These are phyloP conservation scores for Hymenoscyphus albidus DNA, from an alignment of 2,329 filamentous ascomycete genomes.

Conservation along the genomic window DNA sequence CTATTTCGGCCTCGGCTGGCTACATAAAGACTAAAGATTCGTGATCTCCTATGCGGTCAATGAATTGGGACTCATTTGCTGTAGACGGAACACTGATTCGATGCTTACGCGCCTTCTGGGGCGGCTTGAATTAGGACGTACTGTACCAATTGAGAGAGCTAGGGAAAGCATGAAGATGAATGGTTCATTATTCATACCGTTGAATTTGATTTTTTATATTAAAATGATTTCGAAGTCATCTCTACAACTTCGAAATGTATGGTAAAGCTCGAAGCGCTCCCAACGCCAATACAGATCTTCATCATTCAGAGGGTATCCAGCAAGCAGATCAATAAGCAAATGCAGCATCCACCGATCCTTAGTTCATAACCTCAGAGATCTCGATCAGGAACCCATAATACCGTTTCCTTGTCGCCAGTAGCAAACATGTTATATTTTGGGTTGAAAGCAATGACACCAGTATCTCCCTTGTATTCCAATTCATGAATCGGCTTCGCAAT, in stretches of 20 bases:
- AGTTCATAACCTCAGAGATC: conserved; percentile 11
- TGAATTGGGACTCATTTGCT: too few relatives aligned
- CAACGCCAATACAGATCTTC: background rate
- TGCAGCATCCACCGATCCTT: background rate
- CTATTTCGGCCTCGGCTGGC: too few relatives aligned
- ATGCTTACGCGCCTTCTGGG: too few relatives aligned
- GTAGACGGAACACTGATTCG: too few relatives aligned
- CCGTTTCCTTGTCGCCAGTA: conserved; percentile 78
- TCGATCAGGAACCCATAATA: conserved; percentile 75
- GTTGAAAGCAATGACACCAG: conserved; percentile 79
- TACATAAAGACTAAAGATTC: too few relatives aligned
- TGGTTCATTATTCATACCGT: too few relatives aligned
- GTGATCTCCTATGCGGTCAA: too few relatives aligned
- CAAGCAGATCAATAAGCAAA: background rate
- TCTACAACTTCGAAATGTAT: background rate
- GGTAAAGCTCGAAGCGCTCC: background rate
- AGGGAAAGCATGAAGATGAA: too few relatives aligned
- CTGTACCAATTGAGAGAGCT: too few relatives aligned
- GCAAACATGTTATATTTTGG: conserved; percentile 89
- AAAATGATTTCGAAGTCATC: background rate
- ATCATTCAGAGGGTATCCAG: background rate
- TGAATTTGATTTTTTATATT: background rate
- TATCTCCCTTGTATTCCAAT: conserved; percentile 63
- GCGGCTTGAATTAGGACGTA: too few relatives aligned
- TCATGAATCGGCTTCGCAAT: conserved; percentile 61